phyloP scores from a whole-genome alignment of 2,329 filamentous ascomycete species.

The Pseudogymnoascus sp. region DNA sequence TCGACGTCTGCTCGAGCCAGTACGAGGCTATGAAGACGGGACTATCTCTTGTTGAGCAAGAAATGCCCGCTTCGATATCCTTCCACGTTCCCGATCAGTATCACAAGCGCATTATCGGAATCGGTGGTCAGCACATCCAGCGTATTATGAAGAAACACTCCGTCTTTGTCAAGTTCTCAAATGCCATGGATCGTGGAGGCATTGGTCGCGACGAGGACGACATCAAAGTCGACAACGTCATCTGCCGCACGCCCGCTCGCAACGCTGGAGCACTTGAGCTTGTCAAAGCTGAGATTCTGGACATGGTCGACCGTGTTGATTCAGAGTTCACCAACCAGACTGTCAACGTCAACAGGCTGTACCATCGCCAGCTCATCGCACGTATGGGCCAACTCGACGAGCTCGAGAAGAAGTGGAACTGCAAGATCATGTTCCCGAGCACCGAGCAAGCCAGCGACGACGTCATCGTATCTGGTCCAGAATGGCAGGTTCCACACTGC shows the following conservation, averaged over 20 bases:
- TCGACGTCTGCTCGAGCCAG: conserved; percentile 85
- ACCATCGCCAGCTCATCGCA: conserved; percentile 87
- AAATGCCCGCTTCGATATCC: conserved; percentile 98
- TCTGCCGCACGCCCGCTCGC: conserved; percentile 91
- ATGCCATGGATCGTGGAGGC: conserved; percentile 91
- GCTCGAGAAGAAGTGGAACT: conserved; percentile 98
- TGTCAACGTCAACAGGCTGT: conserved; percentile 87
- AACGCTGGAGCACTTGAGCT: conserved; percentile 95
- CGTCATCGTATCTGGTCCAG: conserved; percentile 89
- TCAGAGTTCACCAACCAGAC: conserved; percentile 94
- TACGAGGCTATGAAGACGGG: conserved; percentile 95
- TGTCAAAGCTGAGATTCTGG: conserved; percentile 97
- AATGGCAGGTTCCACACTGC: conserved; percentile 96
- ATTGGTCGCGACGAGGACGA: conserved; percentile 95
- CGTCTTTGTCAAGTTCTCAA: conserved; percentile 98
- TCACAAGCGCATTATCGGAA: conserved; percentile 98
- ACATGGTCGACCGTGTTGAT: conserved; percentile 86
- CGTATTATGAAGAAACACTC: conserved; percentile 99
- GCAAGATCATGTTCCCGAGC: conserved; percentile 97
- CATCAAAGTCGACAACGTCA: conserved; percentile 97
- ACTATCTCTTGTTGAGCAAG: conserved; percentile 87
- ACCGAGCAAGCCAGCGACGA: conserved; percentile 96
- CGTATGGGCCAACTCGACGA: conserved; percentile 86
- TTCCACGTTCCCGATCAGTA: conserved; percentile 99
- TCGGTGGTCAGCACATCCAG: conserved; percentile 96